Evolutionary conservation across 805 yeast genomes (phyloP).

Genomic region (Metschnikowia borealis): DNA sequence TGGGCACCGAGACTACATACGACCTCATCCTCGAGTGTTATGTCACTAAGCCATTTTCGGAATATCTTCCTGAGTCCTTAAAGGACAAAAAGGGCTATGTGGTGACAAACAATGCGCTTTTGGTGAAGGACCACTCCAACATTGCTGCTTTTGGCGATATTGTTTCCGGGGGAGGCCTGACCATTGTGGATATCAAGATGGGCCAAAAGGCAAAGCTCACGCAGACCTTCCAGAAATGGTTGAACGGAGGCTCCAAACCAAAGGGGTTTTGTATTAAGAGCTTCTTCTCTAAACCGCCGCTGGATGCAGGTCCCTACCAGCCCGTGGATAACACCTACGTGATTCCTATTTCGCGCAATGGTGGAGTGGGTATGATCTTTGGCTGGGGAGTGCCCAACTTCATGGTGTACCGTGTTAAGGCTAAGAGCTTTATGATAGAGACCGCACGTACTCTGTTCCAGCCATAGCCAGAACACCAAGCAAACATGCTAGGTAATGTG

Average conservation of each 20-base stretch:
- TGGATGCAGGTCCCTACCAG: not conserved
- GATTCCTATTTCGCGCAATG: constrained; percentile 32
- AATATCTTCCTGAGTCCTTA: constrained; percentile 23
- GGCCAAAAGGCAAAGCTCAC: constrained; percentile 20
- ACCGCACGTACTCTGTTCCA: constrained; percentile 18
- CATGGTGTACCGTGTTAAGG: constrained; percentile 24
- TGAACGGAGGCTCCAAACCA: not conserved
- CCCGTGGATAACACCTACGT: constrained; percentile 15
- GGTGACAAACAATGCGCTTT: constrained; percentile 23
- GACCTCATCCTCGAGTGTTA: constrained; percentile 30
- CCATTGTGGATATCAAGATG: constrained; percentile 25
- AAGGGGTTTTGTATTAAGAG: not conserved
- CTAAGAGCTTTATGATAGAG: constrained; percentile 26
- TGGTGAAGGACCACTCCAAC: constrained; percentile 22
- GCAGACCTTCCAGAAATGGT: constrained; percentile 6
- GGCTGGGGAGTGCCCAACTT: constrained; percentile 30
- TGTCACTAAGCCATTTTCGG: constrained; percentile 29
- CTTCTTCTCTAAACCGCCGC: not conserved
- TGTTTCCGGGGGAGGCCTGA: constrained; percentile 18
- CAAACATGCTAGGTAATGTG: no score
- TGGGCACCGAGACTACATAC: constrained; percentile 8
- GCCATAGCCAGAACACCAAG: not conserved
- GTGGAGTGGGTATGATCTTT: constrained; percentile 33
- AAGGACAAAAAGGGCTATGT: constrained; percentile 28
- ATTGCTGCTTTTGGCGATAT: constrained; percentile 38